Evolutionary conservation across 2,329 filamentous ascomycete genomes (phyloP), one percentile per base, ranked within the genome.

Genomic region (Fusarium clavum): DNA sequence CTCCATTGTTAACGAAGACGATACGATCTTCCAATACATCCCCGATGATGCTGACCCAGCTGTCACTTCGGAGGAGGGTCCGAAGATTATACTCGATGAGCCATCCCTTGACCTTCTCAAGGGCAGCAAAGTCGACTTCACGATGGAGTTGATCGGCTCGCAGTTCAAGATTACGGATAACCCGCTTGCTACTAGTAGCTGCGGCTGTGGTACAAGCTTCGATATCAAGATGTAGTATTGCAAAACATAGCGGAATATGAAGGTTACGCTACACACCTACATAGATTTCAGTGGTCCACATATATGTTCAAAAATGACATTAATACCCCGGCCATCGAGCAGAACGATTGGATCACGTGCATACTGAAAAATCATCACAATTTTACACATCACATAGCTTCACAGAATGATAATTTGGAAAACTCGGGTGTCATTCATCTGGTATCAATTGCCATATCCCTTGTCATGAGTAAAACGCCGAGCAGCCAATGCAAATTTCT

Each of bases 151-250:
- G 81, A 98, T 98, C 77, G 85, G 85, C 13, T 87, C 85, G 3
- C 94, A 98, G 82, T 99, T 99, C 81, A 97, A 97, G 85, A 94
- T 99, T 76, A 91, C 94, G 65, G 94, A 97, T 75, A 99, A 98
- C 77, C 96, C 96, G 0, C 85, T 90, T 43, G 96, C 96, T 7
- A 94, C 92, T 61, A 98, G 94, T 81, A 97, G 93, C 79, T 99
- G 96, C 83, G 96, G 96, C 2, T 99, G 96, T 81, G 96, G 96
- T 10, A 98, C 95, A 18, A 98, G 95, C 79, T 99, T 99, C 81
- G 96, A 98, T 82, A 94, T 98, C 71, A 94, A 94, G 78, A 81
- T 87, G 79, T 90, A 82, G 70, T 61, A 46, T 38, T 9, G n/a
- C 20, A 10, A 43, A 16, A 40, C 18, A 45, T 43, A 27, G 48